Conservation (phyloP, 108 stramenopile genomes). For the Phaeodactylum tricornutum region DNA sequence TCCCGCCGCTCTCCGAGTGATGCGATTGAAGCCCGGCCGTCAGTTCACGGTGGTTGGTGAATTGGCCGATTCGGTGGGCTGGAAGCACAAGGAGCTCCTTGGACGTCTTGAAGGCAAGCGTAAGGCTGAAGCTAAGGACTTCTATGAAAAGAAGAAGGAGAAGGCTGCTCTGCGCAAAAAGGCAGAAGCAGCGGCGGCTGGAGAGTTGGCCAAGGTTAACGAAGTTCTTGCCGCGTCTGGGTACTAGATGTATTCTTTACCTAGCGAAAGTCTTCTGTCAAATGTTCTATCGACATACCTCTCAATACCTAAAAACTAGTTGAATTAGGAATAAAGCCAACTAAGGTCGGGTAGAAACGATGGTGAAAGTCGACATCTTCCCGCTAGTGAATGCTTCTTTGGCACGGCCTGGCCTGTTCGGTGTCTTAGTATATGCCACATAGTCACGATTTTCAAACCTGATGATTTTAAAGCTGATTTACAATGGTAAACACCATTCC, state of each 20-base stretch:
- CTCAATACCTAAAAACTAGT: no score
- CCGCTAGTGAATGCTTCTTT: no score
- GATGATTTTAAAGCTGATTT: no score
- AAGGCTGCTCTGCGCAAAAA: constrained; percentile 51
- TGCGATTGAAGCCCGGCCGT: constrained; percentile 87
- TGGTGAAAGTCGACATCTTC: no score
- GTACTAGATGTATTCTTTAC: constrained; percentile 59
- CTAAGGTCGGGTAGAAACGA: no score
- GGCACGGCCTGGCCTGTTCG: no score
- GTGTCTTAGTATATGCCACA: no score
- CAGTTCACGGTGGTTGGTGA: constrained; percentile 91
- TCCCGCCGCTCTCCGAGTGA: constrained; percentile 92
- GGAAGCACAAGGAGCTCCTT: constrained; percentile 96
- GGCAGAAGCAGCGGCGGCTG: constrained; percentile 65
- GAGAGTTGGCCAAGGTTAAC: constrained; percentile 77
- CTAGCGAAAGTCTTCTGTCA: no score
- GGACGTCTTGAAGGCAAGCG: constrained; percentile 88
- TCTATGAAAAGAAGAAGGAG: constrained; percentile 93
- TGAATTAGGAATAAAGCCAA: no score
- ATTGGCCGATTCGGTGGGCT: constrained; percentile 90
- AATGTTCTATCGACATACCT: no score
- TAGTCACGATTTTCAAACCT: no score
- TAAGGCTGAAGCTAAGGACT: constrained; percentile 87
- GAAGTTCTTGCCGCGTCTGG: constrained; percentile 75
- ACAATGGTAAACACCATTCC: no score